A percentile compares a stretch with the other conserved stretches of the same genome.
phyloP scores from a whole-genome alignment of 345 rosid genomes.

The Barbarea vulgaris region DNA sequence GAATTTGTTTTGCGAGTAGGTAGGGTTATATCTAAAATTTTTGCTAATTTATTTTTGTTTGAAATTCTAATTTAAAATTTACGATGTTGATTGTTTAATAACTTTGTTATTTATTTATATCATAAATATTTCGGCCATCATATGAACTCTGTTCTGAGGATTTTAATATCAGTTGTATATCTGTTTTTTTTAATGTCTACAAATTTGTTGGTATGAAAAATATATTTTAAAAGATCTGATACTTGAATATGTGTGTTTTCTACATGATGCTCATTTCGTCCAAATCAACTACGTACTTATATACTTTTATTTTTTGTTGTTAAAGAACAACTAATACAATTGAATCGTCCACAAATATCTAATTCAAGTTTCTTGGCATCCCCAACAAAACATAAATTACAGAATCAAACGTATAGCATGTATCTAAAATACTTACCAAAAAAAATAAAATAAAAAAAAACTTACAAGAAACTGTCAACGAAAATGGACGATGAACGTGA shows the following conservation, averaged over 20 bases:
- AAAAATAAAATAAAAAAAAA: too few relatives aligned
- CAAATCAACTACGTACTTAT: background rate
- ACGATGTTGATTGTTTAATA: conserved; percentile 18
- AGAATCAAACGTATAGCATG: background rate
- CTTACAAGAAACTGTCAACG: conserved; percentile 38
- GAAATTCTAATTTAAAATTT: background rate
- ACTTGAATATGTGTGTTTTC: background rate
- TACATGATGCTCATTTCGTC: background rate
- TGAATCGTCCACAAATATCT: background rate
- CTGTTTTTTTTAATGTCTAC: background rate
- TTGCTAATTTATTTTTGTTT: background rate
- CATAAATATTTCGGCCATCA: background rate
- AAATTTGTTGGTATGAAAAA: background rate
- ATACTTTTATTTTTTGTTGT: too few relatives aligned
- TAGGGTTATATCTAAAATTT: background rate
- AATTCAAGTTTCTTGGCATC: background rate
- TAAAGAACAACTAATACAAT: too few relatives aligned
- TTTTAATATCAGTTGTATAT: background rate
- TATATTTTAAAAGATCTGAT: background rate
- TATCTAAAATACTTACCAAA: conserved; percentile 17
- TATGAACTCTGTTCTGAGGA: background rate
- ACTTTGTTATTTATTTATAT: background rate
- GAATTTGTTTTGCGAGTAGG: background rate
- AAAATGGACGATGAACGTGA: conserved; percentile 51
- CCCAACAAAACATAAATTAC: background rate